Evolutionary conservation across 345 rosid species (phyloP).

Genomic region (Acer campestre): DNA sequence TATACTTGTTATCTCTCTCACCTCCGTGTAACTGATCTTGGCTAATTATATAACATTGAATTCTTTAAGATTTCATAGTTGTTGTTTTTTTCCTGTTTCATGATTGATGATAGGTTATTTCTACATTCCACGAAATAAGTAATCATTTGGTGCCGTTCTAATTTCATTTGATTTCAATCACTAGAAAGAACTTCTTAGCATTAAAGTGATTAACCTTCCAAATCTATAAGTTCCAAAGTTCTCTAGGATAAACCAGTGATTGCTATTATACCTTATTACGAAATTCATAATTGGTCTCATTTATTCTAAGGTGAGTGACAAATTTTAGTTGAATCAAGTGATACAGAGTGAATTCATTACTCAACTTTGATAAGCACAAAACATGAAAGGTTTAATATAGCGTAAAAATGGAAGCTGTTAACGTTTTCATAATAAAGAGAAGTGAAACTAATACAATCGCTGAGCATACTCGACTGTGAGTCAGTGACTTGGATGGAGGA

Average conservation of each 20-base stretch:
- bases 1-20: background rate
- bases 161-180: background rate
- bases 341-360: background rate
- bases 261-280: background rate
- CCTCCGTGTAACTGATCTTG: background rate
- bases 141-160: background rate
- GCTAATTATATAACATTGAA: background rate
- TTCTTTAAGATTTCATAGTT: background rate
- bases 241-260: background rate
- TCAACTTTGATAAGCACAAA: constrained; percentile 4
- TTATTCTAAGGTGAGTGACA: background rate
- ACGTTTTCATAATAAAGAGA: background rate
- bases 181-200: background rate
- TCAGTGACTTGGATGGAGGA: background rate
- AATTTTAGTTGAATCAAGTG: background rate
- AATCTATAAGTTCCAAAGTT: background rate
- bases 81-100: background rate
- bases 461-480: background rate
- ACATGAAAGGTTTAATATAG: background rate
- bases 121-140: background rate
- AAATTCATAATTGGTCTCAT: background rate
- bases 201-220: background rate
- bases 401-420: background rate
- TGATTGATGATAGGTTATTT: background rate
- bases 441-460: background rate